Conservation (phyloP, 345 rosid species). For the Euphorbia tirucalli region DNA sequence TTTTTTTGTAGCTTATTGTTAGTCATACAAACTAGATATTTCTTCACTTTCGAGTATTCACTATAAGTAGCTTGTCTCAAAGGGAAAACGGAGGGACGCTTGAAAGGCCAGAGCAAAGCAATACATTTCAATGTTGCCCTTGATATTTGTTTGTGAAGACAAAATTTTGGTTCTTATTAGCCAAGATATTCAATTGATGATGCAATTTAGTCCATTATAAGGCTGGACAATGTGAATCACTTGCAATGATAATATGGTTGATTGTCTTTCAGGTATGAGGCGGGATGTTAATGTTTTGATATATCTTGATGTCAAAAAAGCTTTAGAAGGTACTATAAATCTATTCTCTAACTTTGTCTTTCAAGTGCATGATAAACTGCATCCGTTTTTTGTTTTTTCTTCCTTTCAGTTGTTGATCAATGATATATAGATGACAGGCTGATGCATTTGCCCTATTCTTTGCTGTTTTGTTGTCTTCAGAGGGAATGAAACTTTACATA, state of each 20-base stretch:
- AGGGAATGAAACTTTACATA: conserved; percentile 77
- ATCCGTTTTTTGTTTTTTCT: neutral
- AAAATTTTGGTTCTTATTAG: neutral
- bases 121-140: neutral
- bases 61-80: neutral
- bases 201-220: neutral
- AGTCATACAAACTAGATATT: neutral
- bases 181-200: neutral
- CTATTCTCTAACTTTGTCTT: neutral
- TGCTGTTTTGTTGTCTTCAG: conserved; percentile 28
- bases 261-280: conserved; percentile 62
- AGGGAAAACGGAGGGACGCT: neutral
- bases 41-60: neutral
- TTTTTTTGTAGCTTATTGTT: neutral
- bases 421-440: neutral
- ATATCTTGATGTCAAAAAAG: conserved; percentile 69
- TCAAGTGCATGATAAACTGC: neutral
- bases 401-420: too few species aligned
- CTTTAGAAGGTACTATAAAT: conserved; percentile 61
- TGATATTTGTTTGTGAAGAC: neutral
- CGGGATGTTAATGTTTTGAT: conserved; percentile 63
- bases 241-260: neutral
- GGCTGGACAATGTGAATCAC: neutral
- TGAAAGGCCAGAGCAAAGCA: neutral
- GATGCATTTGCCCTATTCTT: neutral